Percentiles rank a stretch among this genome's conserved stretches.
These are phyloP conservation scores for Umbelopsis isabellina DNA, from an alignment of 192 early-diverging fungal species.

Conservation along the genomic window DNA sequence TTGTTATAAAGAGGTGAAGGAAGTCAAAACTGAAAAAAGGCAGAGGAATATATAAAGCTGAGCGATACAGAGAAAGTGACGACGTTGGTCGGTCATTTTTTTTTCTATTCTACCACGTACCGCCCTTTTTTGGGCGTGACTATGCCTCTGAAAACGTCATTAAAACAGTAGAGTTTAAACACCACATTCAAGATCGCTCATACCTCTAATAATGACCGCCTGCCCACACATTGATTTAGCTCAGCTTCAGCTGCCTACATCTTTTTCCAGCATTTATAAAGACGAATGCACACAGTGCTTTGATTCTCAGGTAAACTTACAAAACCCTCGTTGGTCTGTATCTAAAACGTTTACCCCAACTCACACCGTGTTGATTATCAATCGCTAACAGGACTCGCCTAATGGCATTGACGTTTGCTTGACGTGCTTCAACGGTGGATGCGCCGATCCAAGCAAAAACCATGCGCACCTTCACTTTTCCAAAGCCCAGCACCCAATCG, in stretches of 20 bases:
- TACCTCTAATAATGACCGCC: conserved; percentile 39
- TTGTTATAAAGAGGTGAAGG: background rate
- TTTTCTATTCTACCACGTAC: background rate
- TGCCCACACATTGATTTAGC: conserved; percentile 58
- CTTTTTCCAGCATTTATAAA: conserved; percentile 72
- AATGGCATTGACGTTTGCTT: conserved; percentile 92
- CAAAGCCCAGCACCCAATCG: conserved; percentile 77
- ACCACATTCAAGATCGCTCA: background rate
- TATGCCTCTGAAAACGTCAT: conserved; percentile 4
- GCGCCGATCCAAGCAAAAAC: conserved; percentile 59
- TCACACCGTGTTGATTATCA: conserved; percentile 11
- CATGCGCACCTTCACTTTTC: conserved; percentile 80
- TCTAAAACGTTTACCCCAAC: background rate
- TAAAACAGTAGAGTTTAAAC: background rate
- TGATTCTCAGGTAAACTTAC: conserved; percentile 63
- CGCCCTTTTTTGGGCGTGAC: background rate
- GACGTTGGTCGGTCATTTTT: background rate
- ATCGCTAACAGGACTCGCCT: conserved; percentile 60
- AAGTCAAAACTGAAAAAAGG: background rate
- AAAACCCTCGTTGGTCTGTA: background rate
- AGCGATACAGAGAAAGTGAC: background rate
- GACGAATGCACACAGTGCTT: conserved; percentile 97
- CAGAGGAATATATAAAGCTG: background rate
- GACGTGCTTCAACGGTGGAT: conserved; percentile 93
- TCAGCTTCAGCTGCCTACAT: conserved; percentile 43